phyloP scores from a whole-genome alignment of 306 rosid species.

The Medicago lupulina region DNA sequence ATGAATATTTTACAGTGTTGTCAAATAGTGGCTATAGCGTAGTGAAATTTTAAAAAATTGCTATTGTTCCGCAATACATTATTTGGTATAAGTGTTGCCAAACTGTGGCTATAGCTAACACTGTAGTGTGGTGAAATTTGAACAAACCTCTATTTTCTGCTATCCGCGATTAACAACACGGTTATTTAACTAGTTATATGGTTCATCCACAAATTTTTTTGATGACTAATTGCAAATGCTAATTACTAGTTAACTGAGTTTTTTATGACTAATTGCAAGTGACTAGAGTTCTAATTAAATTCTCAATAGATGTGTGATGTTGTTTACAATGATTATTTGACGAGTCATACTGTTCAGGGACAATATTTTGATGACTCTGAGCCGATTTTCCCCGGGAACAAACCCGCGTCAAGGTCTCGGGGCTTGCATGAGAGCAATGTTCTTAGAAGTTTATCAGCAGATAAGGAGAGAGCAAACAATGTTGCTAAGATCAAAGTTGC shows the following conservation, averaged over 20 bases:
- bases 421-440: constrained; percentile 61
- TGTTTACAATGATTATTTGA: constrained; percentile 36
- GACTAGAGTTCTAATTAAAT: not conserved
- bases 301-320: constrained; percentile 48
- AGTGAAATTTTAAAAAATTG: not conserved
- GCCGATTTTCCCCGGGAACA: constrained; percentile 47
- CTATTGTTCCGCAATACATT: not conserved
- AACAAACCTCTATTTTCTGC: not conserved
- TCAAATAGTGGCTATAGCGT: not conserved
- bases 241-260: not conserved
- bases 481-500: constrained; percentile 88
- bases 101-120: not conserved
- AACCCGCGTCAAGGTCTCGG: constrained; percentile 53
- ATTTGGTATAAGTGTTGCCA: not conserved
- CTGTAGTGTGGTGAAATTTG: not conserved
- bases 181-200: not conserved
- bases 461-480: constrained; percentile 77
- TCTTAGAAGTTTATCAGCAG: constrained; percentile 62
- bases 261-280: constrained; percentile 1
- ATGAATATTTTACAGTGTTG: not conserved
- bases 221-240: not conserved
- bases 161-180: not conserved
- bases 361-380: constrained; percentile 60
- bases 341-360: constrained; percentile 46
- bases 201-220: not conserved